Conservation (phyloP, 805 yeast genomes). For the Kluyveromyces starmeri region DNA sequence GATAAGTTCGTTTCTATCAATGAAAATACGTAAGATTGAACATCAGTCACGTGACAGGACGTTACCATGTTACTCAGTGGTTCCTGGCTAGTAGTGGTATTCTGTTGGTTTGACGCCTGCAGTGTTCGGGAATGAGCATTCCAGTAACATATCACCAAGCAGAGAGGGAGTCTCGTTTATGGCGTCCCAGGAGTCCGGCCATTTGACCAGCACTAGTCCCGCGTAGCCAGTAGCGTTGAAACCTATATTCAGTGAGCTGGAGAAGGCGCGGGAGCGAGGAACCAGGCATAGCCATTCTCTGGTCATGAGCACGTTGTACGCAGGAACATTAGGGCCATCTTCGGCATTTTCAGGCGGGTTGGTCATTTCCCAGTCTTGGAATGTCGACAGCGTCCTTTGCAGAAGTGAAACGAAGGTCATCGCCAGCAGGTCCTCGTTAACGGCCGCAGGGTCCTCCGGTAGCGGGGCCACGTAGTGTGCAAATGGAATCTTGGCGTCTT, state of each 20-base stretch:
- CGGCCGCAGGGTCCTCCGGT: slow-evolving; percentile 36
- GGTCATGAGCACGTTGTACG: slow-evolving; percentile 78
- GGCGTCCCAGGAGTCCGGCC: slow-evolving; percentile 42
- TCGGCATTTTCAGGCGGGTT: slow-evolving; percentile 18
- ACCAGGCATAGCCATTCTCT: slow-evolving; percentile 75
- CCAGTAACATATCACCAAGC: slow-evolving; percentile 44
- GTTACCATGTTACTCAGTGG: no score
- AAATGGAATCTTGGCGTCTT: slow-evolving; percentile 54
- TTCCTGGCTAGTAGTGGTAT: slow-evolving; percentile 48
- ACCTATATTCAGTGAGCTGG: slow-evolving; percentile 41
- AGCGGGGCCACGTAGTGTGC: slow-evolving; percentile 77
- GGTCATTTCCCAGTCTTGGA: slow-evolving; percentile 40
- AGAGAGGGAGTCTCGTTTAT: slow-evolving; percentile 38
- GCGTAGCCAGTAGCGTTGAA: slow-evolving; percentile 74
- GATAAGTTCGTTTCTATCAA: no score
- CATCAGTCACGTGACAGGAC: no score
- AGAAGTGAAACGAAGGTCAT: slow-evolving; percentile 64
- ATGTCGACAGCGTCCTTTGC: slow-evolving; percentile 59
- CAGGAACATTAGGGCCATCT: slow-evolving; percentile 29
- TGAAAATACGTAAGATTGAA: no score
- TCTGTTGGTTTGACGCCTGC: slow-evolving; percentile 51
- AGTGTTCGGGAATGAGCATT: slow-evolving; percentile 58
- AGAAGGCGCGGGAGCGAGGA: slow-evolving; percentile 62
- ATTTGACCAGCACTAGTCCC: slow-evolving; percentile 72
- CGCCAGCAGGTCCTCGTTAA: slow-evolving; percentile 50